Percentiles rank a stretch among this genome's conserved stretches.
These are phyloP conservation scores for Medicago lupulina DNA, from an alignment of 306 rosid genomes.

Conservation along the genomic window DNA sequence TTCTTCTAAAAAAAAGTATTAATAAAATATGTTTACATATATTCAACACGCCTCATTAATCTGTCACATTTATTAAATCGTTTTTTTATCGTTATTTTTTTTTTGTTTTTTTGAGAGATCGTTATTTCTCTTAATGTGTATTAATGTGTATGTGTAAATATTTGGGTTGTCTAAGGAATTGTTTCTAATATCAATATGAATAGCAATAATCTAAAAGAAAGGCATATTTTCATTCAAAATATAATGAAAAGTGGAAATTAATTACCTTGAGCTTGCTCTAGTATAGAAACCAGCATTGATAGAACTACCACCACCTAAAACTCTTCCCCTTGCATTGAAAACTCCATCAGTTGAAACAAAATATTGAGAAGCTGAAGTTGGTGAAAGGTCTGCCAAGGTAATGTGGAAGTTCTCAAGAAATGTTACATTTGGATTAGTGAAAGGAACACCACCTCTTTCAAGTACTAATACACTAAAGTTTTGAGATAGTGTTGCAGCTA, in stretches of 20 bases:
- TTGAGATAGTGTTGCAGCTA: constrained; percentile 86
- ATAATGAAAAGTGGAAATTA: constrained; percentile 1
- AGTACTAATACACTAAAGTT: constrained; percentile 73
- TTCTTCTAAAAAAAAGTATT: neutral
- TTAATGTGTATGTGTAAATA: too few relatives aligned
- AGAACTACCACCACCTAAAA: constrained; percentile 81
- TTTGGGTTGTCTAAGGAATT: too few relatives aligned
- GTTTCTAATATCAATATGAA: too few relatives aligned
- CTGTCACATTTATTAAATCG: too few relatives aligned
- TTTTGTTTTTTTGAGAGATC: too few relatives aligned
- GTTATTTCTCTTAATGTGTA: too few relatives aligned
- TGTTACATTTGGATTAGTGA: constrained; percentile 76
- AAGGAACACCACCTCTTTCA: constrained; percentile 92
- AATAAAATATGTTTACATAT: neutral
- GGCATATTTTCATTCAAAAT: neutral
- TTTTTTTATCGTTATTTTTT: too few relatives aligned
- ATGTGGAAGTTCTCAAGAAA: constrained; percentile 72
- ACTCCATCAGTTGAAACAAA: constrained; percentile 90
- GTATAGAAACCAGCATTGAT: constrained; percentile 98
- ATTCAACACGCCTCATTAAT: too few relatives aligned
- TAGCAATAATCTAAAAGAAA: constrained; percentile 42
- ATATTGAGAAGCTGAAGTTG: constrained; percentile 80
- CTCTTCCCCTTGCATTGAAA: constrained; percentile 75
- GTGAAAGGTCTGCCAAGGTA: constrained; percentile 73
- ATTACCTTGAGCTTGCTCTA: constrained; percentile 75